phyloP scores from a whole-genome alignment of 805 yeast genomes.

The Metschnikowia orientalis region DNA sequence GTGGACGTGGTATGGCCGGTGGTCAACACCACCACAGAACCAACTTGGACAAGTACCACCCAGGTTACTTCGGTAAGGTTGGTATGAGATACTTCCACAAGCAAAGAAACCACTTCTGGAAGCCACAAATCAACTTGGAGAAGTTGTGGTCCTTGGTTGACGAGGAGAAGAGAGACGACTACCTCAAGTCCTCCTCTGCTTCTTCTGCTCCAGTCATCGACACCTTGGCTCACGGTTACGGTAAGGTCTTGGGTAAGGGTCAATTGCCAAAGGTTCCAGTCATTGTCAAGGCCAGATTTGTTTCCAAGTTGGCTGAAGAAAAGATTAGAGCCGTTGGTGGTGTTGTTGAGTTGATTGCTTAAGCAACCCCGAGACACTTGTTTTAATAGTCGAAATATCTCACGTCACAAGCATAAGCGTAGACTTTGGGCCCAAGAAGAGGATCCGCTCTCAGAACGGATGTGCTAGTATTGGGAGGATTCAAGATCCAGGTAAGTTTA shows the following conservation, averaged over 20 bases:
- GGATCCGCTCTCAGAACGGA: too few species aligned
- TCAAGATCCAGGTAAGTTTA: too few species aligned
- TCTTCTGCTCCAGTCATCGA: conserved; percentile 98
- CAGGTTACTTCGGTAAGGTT: conserved; percentile 99
- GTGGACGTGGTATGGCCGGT: conserved; percentile 99
- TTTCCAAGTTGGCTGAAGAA: conserved; percentile 98
- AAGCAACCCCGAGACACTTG: conserved; percentile 31
- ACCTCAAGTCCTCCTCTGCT: conserved; percentile 76
- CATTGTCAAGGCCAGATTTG: conserved; percentile 99
- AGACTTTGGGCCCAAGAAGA: too few species aligned
- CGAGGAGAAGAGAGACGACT: conserved; percentile 89
- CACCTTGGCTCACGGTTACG: conserved; percentile 99
- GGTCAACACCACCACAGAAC: conserved; percentile 99
- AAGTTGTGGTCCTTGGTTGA: conserved; percentile 97
- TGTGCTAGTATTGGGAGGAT: too few species aligned
- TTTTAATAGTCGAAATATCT: conserved; percentile 19
- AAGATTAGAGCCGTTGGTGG: conserved; percentile 99
- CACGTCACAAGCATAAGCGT: conserved; percentile 3
- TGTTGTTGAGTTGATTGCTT: conserved; percentile 98
- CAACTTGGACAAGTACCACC: conserved; percentile 99
- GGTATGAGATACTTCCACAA: conserved; percentile 99
- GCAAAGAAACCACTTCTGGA: conserved; percentile 93
- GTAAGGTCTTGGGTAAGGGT: conserved; percentile 99
- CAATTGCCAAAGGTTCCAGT: conserved; percentile 97
- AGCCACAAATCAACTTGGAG: conserved; percentile 96